Evolutionary conservation across 2,329 filamentous ascomycete species (phyloP).

Genomic region (Phialocephala subalpina): DNA sequence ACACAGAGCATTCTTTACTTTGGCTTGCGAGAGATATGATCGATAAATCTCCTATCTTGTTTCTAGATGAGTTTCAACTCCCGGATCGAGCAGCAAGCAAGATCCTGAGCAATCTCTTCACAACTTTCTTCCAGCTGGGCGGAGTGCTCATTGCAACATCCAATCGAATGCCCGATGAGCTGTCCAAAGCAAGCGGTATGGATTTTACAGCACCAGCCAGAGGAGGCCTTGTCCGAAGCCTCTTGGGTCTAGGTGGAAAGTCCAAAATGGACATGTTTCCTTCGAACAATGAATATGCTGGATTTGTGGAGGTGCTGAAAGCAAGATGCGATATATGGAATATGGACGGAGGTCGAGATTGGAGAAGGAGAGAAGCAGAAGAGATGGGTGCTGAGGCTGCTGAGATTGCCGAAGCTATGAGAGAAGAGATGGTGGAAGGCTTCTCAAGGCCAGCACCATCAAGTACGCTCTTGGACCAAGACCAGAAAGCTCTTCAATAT

Average conservation of each 20-base stretch:
- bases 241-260: conserved; percentile 52
- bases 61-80: conserved; percentile 85
- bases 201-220: conserved; percentile 66
- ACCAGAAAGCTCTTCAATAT: neutral
- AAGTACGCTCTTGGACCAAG: neutral
- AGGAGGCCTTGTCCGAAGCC: conserved; percentile 58
- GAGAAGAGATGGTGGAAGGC: conserved; percentile 39
- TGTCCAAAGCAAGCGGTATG: conserved; percentile 77
- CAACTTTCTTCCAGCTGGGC: conserved; percentile 81
- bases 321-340: conserved; percentile 85
- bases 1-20: conserved; percentile 71
- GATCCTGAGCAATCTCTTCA: conserved; percentile 80
- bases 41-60: conserved; percentile 77
- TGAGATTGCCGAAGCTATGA: conserved; percentile 44
- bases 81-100: conserved; percentile 81
- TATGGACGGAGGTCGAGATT: conserved; percentile 79
- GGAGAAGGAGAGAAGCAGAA: conserved; percentile 64
- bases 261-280: conserved; percentile 50
- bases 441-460: neutral
- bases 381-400: conserved; percentile 38
- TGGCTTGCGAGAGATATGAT: conserved; percentile 80
- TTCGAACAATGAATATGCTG: conserved; percentile 75
- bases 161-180: conserved; percentile 84
- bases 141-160: conserved; percentile 83
- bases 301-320: conserved; percentile 78